phyloP scores from a whole-genome alignment of 768 basidiomycete genomes.

The Trametes cubensis region DNA sequence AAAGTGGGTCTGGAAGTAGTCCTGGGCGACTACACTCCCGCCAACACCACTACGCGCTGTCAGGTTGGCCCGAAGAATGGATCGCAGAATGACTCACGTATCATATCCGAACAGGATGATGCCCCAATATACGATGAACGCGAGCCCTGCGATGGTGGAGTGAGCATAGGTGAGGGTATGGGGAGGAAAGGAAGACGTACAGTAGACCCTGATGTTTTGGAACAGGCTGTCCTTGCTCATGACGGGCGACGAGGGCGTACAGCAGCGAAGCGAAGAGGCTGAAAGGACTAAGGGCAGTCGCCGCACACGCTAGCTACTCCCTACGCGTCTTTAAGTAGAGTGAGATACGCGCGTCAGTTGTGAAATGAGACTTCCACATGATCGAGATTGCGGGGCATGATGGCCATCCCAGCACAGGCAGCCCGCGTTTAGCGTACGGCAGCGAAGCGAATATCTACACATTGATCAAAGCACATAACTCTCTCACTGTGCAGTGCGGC shows the following conservation, averaged over 20 bases:
- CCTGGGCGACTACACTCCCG: constrained; percentile 69
- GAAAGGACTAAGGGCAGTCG: neutral
- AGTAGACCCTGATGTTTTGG: constrained; percentile 67
- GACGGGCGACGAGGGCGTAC: neutral
- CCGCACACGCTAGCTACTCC: neutral
- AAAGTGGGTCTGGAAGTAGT: constrained; percentile 65
- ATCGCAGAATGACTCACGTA: constrained; percentile 46
- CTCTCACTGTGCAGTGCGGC: no score
- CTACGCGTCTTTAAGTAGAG: neutral
- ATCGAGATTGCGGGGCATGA: neutral
- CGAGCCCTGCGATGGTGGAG: constrained; percentile 53
- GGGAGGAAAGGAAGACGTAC: constrained; percentile 38
- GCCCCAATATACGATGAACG: constrained; percentile 76
- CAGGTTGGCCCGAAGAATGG: neutral
- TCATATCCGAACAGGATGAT: constrained; percentile 85
- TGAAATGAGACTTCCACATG: neutral
- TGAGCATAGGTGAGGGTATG: neutral
- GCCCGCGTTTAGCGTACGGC: no score
- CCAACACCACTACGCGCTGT: constrained; percentile 54
- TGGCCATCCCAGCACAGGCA: no score
- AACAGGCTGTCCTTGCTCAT: constrained; percentile 31
- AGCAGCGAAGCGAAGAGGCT: neutral
- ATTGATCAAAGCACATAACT: no score
- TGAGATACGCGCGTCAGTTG: neutral
- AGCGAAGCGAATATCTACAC: no score